These are phyloP conservation scores for Fusarium transvaalense DNA, from an alignment of 2,329 filamentous ascomycete species.

Conservation along the genomic window DNA sequence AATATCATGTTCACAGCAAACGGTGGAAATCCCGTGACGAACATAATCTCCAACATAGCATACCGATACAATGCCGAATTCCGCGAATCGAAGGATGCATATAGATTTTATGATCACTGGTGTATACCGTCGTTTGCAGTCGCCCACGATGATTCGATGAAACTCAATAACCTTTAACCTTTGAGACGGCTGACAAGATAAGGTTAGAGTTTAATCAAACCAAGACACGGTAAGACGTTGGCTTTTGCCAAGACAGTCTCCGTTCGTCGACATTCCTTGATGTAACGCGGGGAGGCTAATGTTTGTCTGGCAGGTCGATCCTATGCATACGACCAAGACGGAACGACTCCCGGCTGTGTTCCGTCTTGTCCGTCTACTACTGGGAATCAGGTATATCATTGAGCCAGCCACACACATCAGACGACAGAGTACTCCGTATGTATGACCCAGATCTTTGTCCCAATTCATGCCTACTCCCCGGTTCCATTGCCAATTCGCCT, in stretches of 20 bases:
- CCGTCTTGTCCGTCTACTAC: not conserved
- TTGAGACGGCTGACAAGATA: too few species aligned
- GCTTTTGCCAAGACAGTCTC: not conserved
- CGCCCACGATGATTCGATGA: too few species aligned
- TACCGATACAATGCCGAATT: too few species aligned
- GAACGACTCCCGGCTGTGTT: not conserved
- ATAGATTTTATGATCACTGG: too few species aligned
- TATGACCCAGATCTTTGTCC: not conserved
- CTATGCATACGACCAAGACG: not conserved
- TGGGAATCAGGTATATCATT: not conserved
- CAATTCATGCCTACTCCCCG: not conserved
- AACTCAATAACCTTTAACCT: too few species aligned
- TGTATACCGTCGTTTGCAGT: too few species aligned
- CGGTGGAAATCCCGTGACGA: too few species aligned
- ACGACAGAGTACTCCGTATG: not conserved
- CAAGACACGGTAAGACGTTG: slow-evolving; percentile 3
- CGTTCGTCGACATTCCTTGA: not conserved
- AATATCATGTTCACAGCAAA: too few species aligned
- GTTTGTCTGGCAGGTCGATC: slow-evolving; percentile 6
- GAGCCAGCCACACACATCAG: not conserved
- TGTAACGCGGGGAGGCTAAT: slow-evolving; percentile 2
- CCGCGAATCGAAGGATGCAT: too few species aligned
- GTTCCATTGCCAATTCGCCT: slow-evolving; percentile 13
- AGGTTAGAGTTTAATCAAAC: not conserved
- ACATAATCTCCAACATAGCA: too few species aligned